Evolutionary conservation across 2,329 filamentous ascomycete genomes (phyloP), one percentile per base, ranked within the genome.

Genomic region (Fusarium avenaceum): DNA sequence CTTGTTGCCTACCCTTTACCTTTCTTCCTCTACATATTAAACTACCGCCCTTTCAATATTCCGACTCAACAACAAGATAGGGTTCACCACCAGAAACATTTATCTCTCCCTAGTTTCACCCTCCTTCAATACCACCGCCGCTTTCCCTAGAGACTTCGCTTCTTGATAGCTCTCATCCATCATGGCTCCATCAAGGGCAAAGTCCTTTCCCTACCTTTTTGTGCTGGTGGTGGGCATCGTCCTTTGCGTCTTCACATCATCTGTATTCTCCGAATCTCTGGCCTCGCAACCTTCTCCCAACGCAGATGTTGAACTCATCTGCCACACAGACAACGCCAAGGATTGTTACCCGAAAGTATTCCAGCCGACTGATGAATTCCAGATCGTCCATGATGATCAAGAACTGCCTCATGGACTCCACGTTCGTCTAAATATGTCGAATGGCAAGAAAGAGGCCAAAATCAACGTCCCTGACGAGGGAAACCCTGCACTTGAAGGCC

Each of bases 281-380:
- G 67, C 78, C n/a, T 65, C 74, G 51, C 62, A 63, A 35, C 74
- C 43, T 63, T 74, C 80, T 48, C 75, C 76, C 38, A 75, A 80
- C 7, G 77, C 80, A 59, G 79, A 84, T 33, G 73, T 77, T n/a
- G 85, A 89, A 40, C 78, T 91, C 55, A 90, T 92, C 76, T 92
- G 90, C 69, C 87, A 89, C 75, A 87, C 86, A 42, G 80, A 83
- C 47, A 83, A 89, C 70, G 79, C 82, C 1, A 77, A 82, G 45
- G 89, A 90, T 59, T 92, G 90, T 76, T 92, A 92, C 69, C 88
- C 89, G 2, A 84, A 83, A 47, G 65, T 89, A 3, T 92, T 92
- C 63, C 81, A 85, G 56, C 81, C 90, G 2, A 92, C 89, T 2
- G 79, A 89, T 47, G 84, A 90, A 57, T 92, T 92, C 67, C 88